phyloP scores from a whole-genome alignment of 2,329 filamentous ascomycete species.

The Sporothrix phasma region DNA sequence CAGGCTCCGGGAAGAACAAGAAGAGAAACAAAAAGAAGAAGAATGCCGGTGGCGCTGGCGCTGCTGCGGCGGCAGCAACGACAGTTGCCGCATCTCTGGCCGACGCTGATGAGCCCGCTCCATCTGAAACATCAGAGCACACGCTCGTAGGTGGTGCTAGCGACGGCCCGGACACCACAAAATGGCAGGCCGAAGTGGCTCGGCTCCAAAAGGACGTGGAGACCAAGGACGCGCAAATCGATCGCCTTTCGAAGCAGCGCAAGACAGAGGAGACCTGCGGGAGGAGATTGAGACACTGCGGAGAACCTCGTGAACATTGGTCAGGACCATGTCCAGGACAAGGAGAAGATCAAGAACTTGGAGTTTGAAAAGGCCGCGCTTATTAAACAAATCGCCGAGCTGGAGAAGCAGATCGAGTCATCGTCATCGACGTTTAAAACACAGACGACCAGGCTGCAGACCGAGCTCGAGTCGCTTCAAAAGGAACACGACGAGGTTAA shows the following conservation, averaged over 20 bases:
- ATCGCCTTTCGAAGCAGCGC: slow-evolving; percentile 57
- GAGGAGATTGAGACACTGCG: slow-evolving; percentile 81
- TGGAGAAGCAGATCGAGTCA: slow-evolving; percentile 59
- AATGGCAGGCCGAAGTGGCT: slow-evolving; percentile 39
- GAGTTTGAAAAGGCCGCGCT: slow-evolving; percentile 58
- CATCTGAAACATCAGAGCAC: slow-evolving; percentile 22
- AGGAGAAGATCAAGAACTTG: slow-evolving; percentile 64
- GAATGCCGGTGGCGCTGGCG: slow-evolving; percentile 34
- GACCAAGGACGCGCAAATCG: slow-evolving; percentile 64
- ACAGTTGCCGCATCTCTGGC: slow-evolving; percentile 25
- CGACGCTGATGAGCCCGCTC: slow-evolving; percentile 28
- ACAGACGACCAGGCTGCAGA: slow-evolving; percentile 43
- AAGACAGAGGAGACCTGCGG: slow-evolving; percentile 67
- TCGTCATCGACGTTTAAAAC: slow-evolving; percentile 29
- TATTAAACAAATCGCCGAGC: slow-evolving; percentile 50
- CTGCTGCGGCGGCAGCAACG: slow-evolving; percentile 21
- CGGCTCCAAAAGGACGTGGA: slow-evolving; percentile 43
- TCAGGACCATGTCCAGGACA: slow-evolving; percentile 73
- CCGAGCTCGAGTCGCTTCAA: slow-evolving; percentile 48
- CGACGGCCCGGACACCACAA: slow-evolving; percentile 24
- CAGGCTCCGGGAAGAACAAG: slow-evolving; percentile 56
- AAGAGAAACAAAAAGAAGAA: slow-evolving; percentile 82
- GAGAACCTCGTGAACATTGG: slow-evolving; percentile 73
- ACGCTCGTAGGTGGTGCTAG: slow-evolving; percentile 16
- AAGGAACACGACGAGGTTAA: slow-evolving; percentile 58